Conservation (phyloP, 2,329 filamentous ascomycete genomes). For the Westerdykella aurantiaca region DNA sequence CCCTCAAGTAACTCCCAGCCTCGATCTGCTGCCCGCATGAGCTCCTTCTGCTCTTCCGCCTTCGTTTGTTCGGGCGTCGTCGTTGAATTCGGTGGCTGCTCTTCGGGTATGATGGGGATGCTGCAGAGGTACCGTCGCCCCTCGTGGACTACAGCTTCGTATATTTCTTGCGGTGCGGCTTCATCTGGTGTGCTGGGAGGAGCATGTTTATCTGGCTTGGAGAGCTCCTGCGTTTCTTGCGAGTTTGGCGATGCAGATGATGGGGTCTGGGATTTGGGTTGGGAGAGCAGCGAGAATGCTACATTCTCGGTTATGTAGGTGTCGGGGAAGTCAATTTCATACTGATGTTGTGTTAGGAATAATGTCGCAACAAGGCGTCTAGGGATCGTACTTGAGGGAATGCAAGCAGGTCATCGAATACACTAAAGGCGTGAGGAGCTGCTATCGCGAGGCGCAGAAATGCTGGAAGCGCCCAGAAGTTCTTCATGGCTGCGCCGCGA, state of each 20-base stretch:
- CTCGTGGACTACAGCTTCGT: constrained; percentile 69
- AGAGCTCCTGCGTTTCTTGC: constrained; percentile 33
- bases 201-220: constrained; percentile 22
- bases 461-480: constrained; percentile 45
- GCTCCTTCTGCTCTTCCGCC: constrained; percentile 73
- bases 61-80: constrained; percentile 62
- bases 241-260: constrained; percentile 24
- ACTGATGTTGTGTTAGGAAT: constrained; percentile 48
- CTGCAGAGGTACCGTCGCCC: constrained; percentile 75
- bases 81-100: constrained; percentile 51
- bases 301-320: constrained; percentile 65
- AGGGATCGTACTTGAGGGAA: constrained; percentile 66
- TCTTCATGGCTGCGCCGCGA: constrained; percentile 32
- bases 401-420: constrained; percentile 80
- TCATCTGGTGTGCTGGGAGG: constrained; percentile 12
- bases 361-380: constrained; percentile 5
- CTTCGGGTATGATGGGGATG: constrained; percentile 63
- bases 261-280: constrained; percentile 19
- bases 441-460: constrained; percentile 46
- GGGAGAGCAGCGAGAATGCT: constrained; percentile 55
- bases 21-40: constrained; percentile 66
- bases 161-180: constrained; percentile 40
- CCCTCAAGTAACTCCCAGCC: constrained; percentile 75
- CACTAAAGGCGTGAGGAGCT: constrained; percentile 64
- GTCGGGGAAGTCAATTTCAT: constrained; percentile 70